A percentile compares a stretch with the other conserved stretches of the same genome.
These are phyloP conservation scores for Saccharomycopsis sp. DNA, from an alignment of 805 yeast genomes.

Conservation along the genomic window DNA sequence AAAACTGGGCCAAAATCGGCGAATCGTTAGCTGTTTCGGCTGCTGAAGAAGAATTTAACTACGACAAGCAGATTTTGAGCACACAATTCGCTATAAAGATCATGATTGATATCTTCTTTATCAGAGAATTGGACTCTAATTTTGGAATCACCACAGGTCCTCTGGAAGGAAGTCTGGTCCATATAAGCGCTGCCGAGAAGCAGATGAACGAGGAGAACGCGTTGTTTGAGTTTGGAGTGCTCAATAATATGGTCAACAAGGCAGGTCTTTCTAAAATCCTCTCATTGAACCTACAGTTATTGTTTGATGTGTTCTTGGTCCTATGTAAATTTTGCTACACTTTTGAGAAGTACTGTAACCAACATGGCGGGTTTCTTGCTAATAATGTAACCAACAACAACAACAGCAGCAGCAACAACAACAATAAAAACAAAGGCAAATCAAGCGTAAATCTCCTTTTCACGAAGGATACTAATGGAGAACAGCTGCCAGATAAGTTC, in stretches of 20 bases:
- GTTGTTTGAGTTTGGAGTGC: conserved; percentile 6
- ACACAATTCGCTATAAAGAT: conserved; percentile 10
- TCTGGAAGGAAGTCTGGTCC: neutral
- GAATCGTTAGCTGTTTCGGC: neutral
- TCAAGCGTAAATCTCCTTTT: neutral
- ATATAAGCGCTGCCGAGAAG: neutral
- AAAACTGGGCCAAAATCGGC: conserved; percentile 12
- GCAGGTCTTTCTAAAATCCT: conserved; percentile 3
- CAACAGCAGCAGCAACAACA: neutral
- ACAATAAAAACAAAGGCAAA: neutral
- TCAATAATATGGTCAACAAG: conserved; percentile 5
- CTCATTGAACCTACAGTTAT: conserved; percentile 16
- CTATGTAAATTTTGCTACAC: conserved; percentile 9
- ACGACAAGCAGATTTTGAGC: conserved; percentile 2
- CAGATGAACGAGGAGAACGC: conserved; percentile 3
- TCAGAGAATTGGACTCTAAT: conserved; percentile 1
- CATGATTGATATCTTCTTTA: conserved; percentile 10
- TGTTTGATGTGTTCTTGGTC: conserved; percentile 18
- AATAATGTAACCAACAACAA: neutral
- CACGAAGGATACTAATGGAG: neutral
- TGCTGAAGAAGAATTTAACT: neutral
- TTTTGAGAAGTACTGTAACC: conserved; percentile 12
- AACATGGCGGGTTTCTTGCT: neutral
- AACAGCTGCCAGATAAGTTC: neutral
- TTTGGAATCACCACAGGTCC: neutral